phyloP scores from a whole-genome alignment of 2,329 filamentous ascomycete species.

The Epichloe festucae region DNA sequence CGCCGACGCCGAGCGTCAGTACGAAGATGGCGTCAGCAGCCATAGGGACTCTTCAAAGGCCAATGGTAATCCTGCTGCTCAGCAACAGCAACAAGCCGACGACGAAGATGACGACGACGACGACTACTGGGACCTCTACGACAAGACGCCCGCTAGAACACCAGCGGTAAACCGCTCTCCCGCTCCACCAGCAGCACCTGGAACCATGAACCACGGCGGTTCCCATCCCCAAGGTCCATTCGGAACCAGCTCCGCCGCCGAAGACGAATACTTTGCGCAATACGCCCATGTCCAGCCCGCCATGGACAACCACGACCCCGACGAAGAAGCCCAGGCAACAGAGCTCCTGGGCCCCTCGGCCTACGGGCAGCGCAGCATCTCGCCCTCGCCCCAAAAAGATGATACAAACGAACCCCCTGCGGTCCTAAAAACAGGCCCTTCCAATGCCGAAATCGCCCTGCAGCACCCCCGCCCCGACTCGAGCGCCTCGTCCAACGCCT shows the following conservation, averaged over 20 bases:
- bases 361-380: constrained; percentile 8
- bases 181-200: constrained; percentile 32
- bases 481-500: constrained; percentile 43
- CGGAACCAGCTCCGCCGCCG: constrained; percentile 27
- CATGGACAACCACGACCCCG: constrained; percentile 70
- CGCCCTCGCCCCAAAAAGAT: not conserved
- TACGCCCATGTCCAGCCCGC: constrained; percentile 71
- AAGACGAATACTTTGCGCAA: constrained; percentile 63
- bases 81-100: not conserved
- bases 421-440: not conserved
- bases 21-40: constrained; percentile 21
- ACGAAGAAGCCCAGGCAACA: constrained; percentile 40
- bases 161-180: constrained; percentile 51
- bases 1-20: constrained; percentile 47
- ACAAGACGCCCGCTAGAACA: constrained; percentile 53
- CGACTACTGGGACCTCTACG: constrained; percentile 70
- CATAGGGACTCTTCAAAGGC: constrained; percentile 8
- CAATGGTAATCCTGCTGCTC: constrained; percentile 7
- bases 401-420: constrained; percentile 13
- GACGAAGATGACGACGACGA: constrained; percentile 35
- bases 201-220: constrained; percentile 10
- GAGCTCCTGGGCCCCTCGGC: constrained; percentile 22
- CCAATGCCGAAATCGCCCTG: constrained; percentile 17
- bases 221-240: constrained; percentile 10
- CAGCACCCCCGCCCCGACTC: constrained; percentile 46